phyloP scores from a whole-genome alignment of 208 protist species.

The Crithidia fasciculata region DNA sequence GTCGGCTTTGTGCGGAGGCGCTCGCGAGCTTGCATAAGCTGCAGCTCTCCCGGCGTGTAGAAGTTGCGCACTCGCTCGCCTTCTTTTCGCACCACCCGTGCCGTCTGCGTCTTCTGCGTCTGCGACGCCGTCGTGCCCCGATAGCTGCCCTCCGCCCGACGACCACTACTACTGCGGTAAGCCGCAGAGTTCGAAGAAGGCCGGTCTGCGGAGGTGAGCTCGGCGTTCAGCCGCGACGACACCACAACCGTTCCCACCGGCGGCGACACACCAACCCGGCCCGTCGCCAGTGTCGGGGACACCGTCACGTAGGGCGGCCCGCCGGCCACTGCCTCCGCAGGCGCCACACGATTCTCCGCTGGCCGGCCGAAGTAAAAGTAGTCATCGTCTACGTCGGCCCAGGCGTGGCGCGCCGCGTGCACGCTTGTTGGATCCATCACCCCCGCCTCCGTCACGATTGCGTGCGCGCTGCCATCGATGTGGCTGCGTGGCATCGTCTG shows the following conservation, averaged over 20 bases:
- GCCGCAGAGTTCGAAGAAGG: constrained; percentile 3
- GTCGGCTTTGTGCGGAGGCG: constrained; percentile 40
- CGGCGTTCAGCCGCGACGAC: constrained; percentile 40
- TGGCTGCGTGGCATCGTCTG: not conserved
- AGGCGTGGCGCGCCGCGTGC: constrained; percentile 15
- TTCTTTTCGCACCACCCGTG: constrained; percentile 21
- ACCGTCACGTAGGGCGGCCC: constrained; percentile 17
- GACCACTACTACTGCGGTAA: not conserved
- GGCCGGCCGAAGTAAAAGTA: constrained; percentile 86
- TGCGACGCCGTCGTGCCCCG: constrained; percentile 26
- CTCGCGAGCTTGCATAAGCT: constrained; percentile 68
- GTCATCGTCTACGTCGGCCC: constrained; percentile 70
- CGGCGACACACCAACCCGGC: constrained; percentile 33
- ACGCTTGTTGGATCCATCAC: constrained; percentile 63
- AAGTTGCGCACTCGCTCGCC: constrained; percentile 10
- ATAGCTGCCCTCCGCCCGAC: constrained; percentile 14
- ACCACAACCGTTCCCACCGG: constrained; percentile 54
- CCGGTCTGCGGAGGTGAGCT: constrained; percentile 5
- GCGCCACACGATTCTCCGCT: constrained; percentile 6
- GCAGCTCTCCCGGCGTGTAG: constrained; percentile 74
- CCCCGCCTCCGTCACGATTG: constrained; percentile 17
- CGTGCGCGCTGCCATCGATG: not conserved
- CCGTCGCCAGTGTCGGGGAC: not conserved
- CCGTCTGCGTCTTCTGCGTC: constrained; percentile 22
- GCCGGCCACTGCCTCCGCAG: not conserved